These are phyloP conservation scores for Penicillium occitanis DNA, from an alignment of 2,329 filamentous ascomycete species.

Conservation along the genomic window DNA sequence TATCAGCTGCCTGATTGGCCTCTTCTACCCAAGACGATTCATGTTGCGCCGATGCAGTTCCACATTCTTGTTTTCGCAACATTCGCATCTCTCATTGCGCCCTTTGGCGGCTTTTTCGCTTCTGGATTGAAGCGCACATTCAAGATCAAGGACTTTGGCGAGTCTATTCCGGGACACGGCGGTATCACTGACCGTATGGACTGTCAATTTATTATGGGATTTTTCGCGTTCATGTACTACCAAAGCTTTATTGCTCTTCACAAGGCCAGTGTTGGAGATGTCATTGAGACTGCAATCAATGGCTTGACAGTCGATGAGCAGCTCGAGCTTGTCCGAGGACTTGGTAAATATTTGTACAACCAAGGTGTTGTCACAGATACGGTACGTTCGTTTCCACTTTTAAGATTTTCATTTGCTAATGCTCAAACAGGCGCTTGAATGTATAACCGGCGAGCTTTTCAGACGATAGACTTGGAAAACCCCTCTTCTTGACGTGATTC, in stretches of 20 bases:
- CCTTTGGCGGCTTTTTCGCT: conserved; percentile 97
- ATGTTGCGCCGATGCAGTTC: conserved; percentile 84
- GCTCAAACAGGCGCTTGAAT: conserved; percentile 36
- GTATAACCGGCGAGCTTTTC: conserved; percentile 38
- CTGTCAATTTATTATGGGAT: conserved; percentile 99
- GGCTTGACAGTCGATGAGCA: conserved; percentile 87
- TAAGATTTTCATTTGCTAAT: conserved; percentile 22
- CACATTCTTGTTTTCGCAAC: conserved; percentile 87
- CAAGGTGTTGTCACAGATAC: conserved; percentile 58
- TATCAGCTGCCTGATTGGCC: conserved; percentile 73
- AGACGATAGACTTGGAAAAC: conserved; percentile 25
- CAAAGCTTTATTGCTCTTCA: conserved; percentile 93
- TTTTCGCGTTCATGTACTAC: conserved; percentile 98
- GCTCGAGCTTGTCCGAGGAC: conserved; percentile 68
- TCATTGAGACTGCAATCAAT: conserved; percentile 88
- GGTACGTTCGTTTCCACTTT: conserved; percentile 38
- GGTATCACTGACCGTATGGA: conserved; percentile 99
- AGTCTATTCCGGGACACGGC: conserved; percentile 95
- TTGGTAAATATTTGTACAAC: conserved; percentile 64
- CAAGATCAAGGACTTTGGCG: conserved; percentile 99
- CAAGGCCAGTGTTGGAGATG: conserved; percentile 78
- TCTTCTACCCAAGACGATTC: conserved; percentile 69
- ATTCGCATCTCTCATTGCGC: conserved; percentile 93
- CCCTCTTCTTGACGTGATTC: neutral
- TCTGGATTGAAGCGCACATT: conserved; percentile 97